These are phyloP conservation scores for Aspergillus spinulosporus DNA, from an alignment of 2,329 filamentous ascomycete genomes.

Conservation along the genomic window DNA sequence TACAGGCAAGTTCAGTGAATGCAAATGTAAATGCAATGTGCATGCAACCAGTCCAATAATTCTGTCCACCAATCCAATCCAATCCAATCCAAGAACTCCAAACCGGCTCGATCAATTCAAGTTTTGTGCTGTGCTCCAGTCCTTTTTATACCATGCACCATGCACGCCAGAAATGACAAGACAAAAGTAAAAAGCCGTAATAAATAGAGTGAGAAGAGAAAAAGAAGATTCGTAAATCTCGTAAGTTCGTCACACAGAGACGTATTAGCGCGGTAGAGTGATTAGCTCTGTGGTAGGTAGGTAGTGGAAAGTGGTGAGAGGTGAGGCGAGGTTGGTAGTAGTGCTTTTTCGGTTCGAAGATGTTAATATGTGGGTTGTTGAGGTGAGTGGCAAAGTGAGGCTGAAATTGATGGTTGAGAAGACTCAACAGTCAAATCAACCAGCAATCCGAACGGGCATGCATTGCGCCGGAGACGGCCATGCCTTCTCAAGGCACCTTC, in stretches of 20 bases:
- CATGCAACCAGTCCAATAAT: background rate
- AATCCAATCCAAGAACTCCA: constrained; percentile 1
- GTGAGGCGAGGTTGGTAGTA: background rate
- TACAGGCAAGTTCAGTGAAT: background rate
- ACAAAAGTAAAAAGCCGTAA: background rate
- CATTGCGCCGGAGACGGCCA: constrained; percentile 28
- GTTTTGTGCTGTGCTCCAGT: constrained; percentile 3
- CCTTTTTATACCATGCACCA: constrained; percentile 6
- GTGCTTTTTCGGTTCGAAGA: background rate
- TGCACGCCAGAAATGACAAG: background rate
- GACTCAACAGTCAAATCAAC: constrained; percentile 2
- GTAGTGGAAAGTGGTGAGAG: background rate
- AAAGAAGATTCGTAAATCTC: constrained; percentile 1
- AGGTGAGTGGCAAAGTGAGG: background rate
- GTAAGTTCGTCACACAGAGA: constrained; percentile 2
- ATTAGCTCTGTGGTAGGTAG: constrained; percentile 1
- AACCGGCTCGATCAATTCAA: background rate
- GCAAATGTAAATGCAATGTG: background rate
- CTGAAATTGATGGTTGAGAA: background rate
- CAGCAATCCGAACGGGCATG: constrained; percentile 25
- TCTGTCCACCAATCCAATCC: background rate
- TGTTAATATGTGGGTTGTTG: background rate
- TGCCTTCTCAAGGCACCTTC: constrained; percentile 31
- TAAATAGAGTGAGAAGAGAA: constrained; percentile 1
- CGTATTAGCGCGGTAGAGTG: constrained; percentile 4